These are phyloP conservation scores for Boletus tomentosulus DNA, from an alignment of 768 basidiomycete genomes.

Conservation along the genomic window DNA sequence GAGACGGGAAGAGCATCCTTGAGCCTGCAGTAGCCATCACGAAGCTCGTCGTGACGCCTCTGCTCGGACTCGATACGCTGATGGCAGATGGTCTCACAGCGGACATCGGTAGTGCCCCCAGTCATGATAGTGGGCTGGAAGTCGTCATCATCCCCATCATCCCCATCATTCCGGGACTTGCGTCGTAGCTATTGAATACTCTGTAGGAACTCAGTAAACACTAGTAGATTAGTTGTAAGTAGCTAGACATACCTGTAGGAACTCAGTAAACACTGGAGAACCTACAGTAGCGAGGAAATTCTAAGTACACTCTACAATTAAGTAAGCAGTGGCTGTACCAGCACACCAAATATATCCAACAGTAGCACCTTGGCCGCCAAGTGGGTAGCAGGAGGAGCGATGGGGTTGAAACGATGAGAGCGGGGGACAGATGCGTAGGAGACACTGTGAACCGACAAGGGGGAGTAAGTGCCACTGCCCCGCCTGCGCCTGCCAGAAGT, in stretches of 20 bases:
- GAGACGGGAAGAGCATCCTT: constrained; percentile 53
- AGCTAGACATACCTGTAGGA: no score
- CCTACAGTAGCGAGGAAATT: no score
- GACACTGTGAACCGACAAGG: constrained; percentile 42
- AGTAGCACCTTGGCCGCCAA: constrained; percentile 52
- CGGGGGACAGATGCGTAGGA: constrained; percentile 63
- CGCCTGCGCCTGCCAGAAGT: constrained; percentile 47
- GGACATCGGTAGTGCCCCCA: constrained; percentile 54
- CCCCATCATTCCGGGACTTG: constrained; percentile 56
- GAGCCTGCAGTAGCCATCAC: constrained; percentile 86
- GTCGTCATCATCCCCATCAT: constrained; percentile 75
- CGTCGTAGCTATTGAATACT: no score
- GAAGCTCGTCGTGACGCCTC: constrained; percentile 85
- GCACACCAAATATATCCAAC: no score
- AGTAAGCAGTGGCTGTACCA: no score
- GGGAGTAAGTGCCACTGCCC: constrained; percentile 58
- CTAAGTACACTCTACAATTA: no score
- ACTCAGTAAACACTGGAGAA: no score
- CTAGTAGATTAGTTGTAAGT: no score
- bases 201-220: no score
- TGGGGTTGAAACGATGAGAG: constrained; percentile 78
- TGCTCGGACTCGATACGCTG: constrained; percentile 94
- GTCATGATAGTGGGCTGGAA: constrained; percentile 52
- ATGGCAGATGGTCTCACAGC: constrained; percentile 86
- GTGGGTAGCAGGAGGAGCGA: constrained; percentile 47